Conservation (phyloP, 1,284 basidiomycete species). For the Microbotryomycetes sp. region DNA sequence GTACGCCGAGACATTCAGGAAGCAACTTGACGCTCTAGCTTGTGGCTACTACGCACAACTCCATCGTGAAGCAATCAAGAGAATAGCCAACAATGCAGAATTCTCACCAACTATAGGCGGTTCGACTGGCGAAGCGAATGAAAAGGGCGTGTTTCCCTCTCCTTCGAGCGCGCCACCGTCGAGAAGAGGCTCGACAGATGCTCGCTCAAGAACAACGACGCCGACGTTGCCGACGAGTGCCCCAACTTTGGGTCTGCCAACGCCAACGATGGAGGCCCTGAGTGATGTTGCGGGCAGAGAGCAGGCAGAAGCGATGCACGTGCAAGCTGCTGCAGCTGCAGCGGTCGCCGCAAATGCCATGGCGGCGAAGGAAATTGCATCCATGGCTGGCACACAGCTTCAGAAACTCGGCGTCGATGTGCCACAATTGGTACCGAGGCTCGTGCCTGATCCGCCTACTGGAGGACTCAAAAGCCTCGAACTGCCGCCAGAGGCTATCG, state of each 20-base stretch:
- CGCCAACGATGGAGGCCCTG: background rate
- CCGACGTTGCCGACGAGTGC: background rate
- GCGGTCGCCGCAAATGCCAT: slow-evolving; percentile 30
- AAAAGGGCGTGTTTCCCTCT: background rate
- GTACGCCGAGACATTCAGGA: slow-evolving; percentile 30
- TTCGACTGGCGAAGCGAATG: slow-evolving; percentile 6
- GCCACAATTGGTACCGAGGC: background rate
- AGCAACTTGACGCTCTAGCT: slow-evolving; percentile 30
- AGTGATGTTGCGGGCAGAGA: background rate
- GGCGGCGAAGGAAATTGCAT: slow-evolving; percentile 32
- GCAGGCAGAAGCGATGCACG: slow-evolving; percentile 23
- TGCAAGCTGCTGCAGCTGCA: slow-evolving; percentile 31
- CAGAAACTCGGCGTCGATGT: slow-evolving; percentile 18
- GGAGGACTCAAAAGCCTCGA: slow-evolving; percentile 11
- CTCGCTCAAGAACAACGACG: background rate
- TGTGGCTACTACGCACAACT: slow-evolving; percentile 33
- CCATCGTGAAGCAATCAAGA: slow-evolving; percentile 30
- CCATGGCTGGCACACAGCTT: slow-evolving; percentile 16
- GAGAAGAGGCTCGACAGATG: background rate
- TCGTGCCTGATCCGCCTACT: background rate
- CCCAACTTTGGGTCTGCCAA: background rate
- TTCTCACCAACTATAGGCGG: background rate
- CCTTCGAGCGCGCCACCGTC: slow-evolving; percentile 5
- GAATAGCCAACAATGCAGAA: slow-evolving; percentile 3
- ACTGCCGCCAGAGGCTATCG: slow-evolving; percentile 10